A percentile compares a stretch with the other conserved stretches of the same genome.
Conservation (phyloP, 2,329 filamentous ascomycete genomes). For the Penicillium thymicola region DNA sequence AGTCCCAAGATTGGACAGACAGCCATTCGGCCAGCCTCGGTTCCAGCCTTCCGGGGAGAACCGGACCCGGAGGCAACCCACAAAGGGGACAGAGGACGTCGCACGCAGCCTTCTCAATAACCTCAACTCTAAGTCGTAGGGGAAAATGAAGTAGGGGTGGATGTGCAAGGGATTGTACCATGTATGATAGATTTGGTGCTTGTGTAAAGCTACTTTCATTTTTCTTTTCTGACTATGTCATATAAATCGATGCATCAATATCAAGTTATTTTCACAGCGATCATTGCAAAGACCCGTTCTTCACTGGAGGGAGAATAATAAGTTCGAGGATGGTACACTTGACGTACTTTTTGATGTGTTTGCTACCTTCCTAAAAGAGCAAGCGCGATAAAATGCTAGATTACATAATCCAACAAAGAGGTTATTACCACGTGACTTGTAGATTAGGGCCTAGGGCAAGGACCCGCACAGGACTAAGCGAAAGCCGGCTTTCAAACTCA, state of each 20-base stretch:
- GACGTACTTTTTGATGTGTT: not conserved
- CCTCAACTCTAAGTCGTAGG: constrained; percentile 21
- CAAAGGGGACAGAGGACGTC: constrained; percentile 27
- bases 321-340: not conserved
- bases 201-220: constrained; percentile 30
- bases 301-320: not conserved
- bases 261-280: constrained; percentile 6
- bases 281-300: not conserved
- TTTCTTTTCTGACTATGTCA: constrained; percentile 22
- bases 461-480: constrained; percentile 28
- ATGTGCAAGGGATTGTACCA: constrained; percentile 30
- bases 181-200: constrained; percentile 29
- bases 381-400: not conserved
- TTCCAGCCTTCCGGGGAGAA: constrained; percentile 12
- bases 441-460: constrained; percentile 22
- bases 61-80: constrained; percentile 9
- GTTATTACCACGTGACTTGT: constrained; percentile 9
- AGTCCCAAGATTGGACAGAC: constrained; percentile 33
- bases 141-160: constrained; percentile 1
- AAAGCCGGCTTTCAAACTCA: constrained; percentile 15
- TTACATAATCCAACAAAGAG: not conserved
- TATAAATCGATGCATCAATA: constrained; percentile 24
- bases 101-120: constrained; percentile 33
- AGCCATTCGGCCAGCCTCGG: constrained; percentile 15
- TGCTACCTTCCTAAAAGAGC: not conserved